Evolutionary conservation across 345 rosid species (phyloP).

Genomic region (Streptanthus diversifolius): DNA sequence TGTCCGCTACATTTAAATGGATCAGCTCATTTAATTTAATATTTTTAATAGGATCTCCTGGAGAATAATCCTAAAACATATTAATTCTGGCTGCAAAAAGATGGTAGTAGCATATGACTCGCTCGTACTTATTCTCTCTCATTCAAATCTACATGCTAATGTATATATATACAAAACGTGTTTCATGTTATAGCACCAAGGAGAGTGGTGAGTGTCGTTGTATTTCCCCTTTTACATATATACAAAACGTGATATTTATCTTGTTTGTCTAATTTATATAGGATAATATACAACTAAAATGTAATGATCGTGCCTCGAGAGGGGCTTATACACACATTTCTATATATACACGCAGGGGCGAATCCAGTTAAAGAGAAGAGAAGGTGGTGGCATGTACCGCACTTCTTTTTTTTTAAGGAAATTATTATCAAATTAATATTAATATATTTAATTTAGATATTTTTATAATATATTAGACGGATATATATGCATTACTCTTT

Average conservation of each 20-base stretch:
- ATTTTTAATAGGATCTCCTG: neutral
- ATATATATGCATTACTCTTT: neutral
- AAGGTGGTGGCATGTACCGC: no score
- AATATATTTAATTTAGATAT: no score
- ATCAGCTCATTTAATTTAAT: neutral
- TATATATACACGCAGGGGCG: neutral
- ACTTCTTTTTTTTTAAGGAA: no score
- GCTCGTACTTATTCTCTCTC: slow-evolving; percentile 4
- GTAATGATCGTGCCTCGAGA: neutral
- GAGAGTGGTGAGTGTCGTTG: slow-evolving; percentile 1
- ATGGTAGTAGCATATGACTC: neutral
- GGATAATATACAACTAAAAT: neutral
- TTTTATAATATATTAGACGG: no score
- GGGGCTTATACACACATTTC: no score
- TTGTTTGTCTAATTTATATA: slow-evolving; percentile 16
- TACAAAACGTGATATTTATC: slow-evolving; percentile 11
- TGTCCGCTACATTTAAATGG: neutral
- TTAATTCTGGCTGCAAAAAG: neutral
- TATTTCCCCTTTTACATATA: neutral
- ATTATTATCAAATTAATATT: no score
- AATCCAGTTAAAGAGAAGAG: no score
- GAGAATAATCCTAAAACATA: neutral
- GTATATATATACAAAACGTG: neutral
- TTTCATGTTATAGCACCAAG: slow-evolving; percentile 14
- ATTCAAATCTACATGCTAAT: neutral